phyloP scores from a whole-genome alignment of 345 rosid genomes.

The Raphanus raphanistrum region DNA sequence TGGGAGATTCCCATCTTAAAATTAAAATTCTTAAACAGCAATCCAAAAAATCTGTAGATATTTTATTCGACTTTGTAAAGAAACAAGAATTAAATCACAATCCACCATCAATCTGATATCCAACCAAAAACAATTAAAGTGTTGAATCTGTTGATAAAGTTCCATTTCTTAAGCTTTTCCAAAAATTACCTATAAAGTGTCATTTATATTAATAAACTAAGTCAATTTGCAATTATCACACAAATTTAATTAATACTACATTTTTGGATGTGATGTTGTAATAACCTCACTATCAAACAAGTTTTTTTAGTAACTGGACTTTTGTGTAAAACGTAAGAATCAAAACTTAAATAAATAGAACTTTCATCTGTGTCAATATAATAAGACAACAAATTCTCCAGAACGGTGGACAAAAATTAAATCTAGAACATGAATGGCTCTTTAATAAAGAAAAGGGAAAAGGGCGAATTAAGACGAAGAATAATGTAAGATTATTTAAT shows the following conservation, averaged over 20 bases:
- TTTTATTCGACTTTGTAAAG: constrained; percentile 6
- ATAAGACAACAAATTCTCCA: constrained; percentile 6
- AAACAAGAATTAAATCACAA: constrained; percentile 1
- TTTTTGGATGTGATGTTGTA: not conserved
- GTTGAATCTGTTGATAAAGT: constrained; percentile 14
- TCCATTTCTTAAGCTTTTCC: not conserved
- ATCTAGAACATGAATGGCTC: not conserved
- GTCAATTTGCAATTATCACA: constrained; percentile 9
- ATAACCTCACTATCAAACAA: not conserved
- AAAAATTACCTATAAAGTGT: constrained; percentile 12
- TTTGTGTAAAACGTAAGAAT: constrained; percentile 8
- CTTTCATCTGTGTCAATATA: constrained; percentile 12
- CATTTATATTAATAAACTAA: not conserved
- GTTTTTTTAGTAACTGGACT: not conserved
- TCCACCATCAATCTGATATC: constrained; percentile 18
- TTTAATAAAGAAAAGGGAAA: not conserved
- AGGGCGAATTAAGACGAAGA: not conserved
- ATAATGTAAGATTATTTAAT: not conserved
- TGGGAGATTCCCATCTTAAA: constrained; percentile 20
- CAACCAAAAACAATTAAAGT: constrained; percentile 26
- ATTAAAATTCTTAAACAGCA: constrained; percentile 4
- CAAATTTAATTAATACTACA: not conserved
- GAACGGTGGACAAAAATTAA: not conserved
- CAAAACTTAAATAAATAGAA: constrained; percentile 1
- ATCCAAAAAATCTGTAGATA: constrained; percentile 7